Evolutionary conservation across 2,329 filamentous ascomycete genomes (phyloP).

Genomic region (Diplocarpon rosae): DNA sequence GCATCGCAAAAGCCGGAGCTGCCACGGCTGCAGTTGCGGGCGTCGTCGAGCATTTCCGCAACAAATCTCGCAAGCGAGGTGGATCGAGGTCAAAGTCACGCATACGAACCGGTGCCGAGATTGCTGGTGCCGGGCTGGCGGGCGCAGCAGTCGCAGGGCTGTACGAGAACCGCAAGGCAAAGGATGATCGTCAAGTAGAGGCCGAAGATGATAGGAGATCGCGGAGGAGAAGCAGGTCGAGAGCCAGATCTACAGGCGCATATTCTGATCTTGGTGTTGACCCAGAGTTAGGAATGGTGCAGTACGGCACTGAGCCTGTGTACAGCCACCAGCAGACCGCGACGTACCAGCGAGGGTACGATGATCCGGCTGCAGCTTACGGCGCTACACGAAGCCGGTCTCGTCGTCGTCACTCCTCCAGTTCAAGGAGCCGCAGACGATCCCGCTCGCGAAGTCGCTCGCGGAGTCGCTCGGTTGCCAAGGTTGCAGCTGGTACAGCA

Average conservation of each 20-base stretch:
- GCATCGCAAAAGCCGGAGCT: conserved; percentile 30
- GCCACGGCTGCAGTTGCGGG: conserved; percentile 47
- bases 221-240: conserved; percentile 28
- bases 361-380: conserved; percentile 16
- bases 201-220: conserved; percentile 23
- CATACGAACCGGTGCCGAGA: conserved; percentile 42
- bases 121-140: conserved; percentile 48
- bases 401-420: conserved; percentile 17
- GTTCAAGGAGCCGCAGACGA: conserved; percentile 17
- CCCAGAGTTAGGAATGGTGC: conserved; percentile 57
- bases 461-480: conserved; percentile 34
- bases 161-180: conserved; percentile 49
- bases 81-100: conserved; percentile 32
- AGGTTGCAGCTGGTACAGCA: conserved; percentile 42
- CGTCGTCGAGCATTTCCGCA: conserved; percentile 44
- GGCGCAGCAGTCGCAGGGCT: conserved; percentile 50
- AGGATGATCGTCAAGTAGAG: conserved; percentile 39
- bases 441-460: conserved; percentile 2
- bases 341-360: conserved; percentile 19
- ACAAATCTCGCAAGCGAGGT: conserved; percentile 39
- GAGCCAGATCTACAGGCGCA: conserved; percentile 39
- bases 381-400: conserved; percentile 17
- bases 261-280: conserved; percentile 42
- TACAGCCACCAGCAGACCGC: conserved; percentile 28
- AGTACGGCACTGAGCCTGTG: conserved; percentile 51